phyloP scores from a whole-genome alignment of 495 filamentous ascomycete species.

The Penicillium paxilli region DNA sequence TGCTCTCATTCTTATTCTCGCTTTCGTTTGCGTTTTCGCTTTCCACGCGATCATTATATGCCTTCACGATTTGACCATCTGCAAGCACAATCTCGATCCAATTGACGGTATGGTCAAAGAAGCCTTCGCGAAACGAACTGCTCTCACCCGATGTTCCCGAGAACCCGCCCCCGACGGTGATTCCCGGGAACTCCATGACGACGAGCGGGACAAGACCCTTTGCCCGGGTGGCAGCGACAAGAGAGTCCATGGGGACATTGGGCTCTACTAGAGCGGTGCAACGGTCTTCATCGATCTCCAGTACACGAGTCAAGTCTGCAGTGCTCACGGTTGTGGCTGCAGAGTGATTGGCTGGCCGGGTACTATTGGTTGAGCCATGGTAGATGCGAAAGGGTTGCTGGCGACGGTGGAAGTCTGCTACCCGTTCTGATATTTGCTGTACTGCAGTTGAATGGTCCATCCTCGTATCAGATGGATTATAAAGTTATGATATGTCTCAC shows the following conservation, averaged over 20 bases:
- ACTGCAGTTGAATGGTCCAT: conserved; percentile 12
- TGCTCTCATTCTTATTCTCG: conserved; percentile 13
- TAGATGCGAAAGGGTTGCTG: conserved; percentile 69
- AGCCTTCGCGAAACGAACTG: conserved; percentile 56
- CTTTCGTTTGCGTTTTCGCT: neutral
- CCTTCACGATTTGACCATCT: conserved; percentile 48
- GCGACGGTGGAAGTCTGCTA: conserved; percentile 56
- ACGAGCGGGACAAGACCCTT: conserved; percentile 51
- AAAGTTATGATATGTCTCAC: no score
- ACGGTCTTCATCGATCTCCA: conserved; percentile 45
- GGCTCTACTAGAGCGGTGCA: conserved; percentile 52
- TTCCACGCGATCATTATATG: conserved; percentile 12
- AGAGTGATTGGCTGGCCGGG: conserved; percentile 51
- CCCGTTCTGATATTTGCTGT: conserved; percentile 21
- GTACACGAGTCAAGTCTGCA: conserved; percentile 49
- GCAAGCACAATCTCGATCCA: conserved; percentile 55
- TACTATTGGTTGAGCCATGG: conserved; percentile 79
- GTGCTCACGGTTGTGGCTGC: conserved; percentile 54
- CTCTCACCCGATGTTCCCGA: conserved; percentile 57
- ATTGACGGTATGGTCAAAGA: conserved; percentile 53
- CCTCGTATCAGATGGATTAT: neutral
- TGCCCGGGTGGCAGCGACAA: conserved; percentile 42
- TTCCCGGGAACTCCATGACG: conserved; percentile 60
- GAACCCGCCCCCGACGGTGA: conserved; percentile 58
- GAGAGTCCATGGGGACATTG: conserved; percentile 52